phyloP scores from a whole-genome alignment of 2,329 filamentous ascomycete genomes.

The Annulohypoxylon truncatum region DNA sequence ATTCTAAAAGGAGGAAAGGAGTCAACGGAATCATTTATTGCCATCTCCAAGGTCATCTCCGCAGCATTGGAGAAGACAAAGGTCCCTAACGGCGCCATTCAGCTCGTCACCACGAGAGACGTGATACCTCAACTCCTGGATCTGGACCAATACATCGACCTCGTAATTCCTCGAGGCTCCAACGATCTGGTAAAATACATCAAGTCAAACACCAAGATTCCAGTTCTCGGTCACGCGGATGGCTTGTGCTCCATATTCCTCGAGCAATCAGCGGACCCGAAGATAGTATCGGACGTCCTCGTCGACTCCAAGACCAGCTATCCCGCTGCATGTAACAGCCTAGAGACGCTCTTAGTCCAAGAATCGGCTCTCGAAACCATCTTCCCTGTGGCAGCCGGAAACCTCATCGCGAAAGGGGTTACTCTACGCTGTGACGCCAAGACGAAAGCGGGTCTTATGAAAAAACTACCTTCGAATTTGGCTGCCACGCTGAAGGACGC shows the following conservation, averaged over 20 bases:
- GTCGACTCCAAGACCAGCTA: constrained; percentile 95
- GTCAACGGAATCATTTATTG: constrained; percentile 92
- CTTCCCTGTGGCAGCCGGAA: constrained; percentile 78
- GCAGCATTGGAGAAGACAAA: constrained; percentile 75
- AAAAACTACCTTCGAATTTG: constrained; percentile 54
- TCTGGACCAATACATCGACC: constrained; percentile 88
- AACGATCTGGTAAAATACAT: constrained; percentile 92
- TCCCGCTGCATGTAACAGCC: constrained; percentile 91
- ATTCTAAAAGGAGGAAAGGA: constrained; percentile 98
- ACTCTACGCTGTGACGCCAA: constrained; percentile 80
- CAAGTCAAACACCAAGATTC: constrained; percentile 91
- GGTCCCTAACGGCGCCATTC: constrained; percentile 88
- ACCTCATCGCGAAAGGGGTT: constrained; percentile 81
- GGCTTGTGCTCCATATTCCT: constrained; percentile 91
- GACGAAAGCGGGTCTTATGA: constrained; percentile 72
- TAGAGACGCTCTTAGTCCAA: constrained; percentile 93
- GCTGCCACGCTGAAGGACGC: constrained; percentile 71
- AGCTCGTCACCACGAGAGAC: constrained; percentile 93
- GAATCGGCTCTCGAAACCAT: constrained; percentile 73
- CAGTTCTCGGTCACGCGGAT: constrained; percentile 95
- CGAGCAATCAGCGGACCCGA: constrained; percentile 78
- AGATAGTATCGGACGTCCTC: constrained; percentile 79
- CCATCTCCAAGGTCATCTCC: constrained; percentile 88
- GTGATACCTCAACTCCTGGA: constrained; percentile 88
- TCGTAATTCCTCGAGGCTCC: constrained; percentile 91